These are phyloP conservation scores for Crassisporium funariophilum DNA, from an alignment of 768 basidiomycete genomes.

Conservation along the genomic window DNA sequence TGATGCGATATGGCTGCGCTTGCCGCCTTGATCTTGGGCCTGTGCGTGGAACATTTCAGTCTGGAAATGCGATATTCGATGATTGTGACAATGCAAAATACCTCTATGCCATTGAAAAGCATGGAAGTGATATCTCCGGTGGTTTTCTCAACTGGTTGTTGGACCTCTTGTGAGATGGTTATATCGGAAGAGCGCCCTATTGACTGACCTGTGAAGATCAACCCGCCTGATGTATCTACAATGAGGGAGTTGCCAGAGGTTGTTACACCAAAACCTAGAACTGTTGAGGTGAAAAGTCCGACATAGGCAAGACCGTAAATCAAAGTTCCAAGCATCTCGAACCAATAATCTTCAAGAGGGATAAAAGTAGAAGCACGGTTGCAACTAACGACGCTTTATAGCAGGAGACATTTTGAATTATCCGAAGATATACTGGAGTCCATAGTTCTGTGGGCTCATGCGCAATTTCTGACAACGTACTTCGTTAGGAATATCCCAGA, in stretches of 20 bases:
- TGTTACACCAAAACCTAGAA: conserved; percentile 29
- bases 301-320: conserved; percentile 6
- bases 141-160: conserved; percentile 26
- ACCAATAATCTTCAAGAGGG: background rate
- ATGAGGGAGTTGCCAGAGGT: conserved; percentile 31
- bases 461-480: too few relatives aligned
- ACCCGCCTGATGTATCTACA: conserved; percentile 33
- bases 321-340: conserved; percentile 5
- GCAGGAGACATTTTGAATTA: too few relatives aligned
- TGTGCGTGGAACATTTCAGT: conserved; percentile 3
- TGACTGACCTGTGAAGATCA: conserved; percentile 34
- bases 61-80: background rate
- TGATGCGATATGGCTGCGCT: conserved; percentile 34
- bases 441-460: too few relatives aligned
- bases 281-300: conserved; percentile 6
- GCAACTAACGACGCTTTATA: too few relatives aligned
- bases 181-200: background rate
- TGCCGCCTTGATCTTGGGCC: conserved; percentile 33
- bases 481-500: too few relatives aligned
- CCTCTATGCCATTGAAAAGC: conserved; percentile 37
- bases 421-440: too few relatives aligned
- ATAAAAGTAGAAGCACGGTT: background rate
- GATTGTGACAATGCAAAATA: background rate
- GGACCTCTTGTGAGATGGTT: background rate
- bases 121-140: conserved; percentile 39